Evolutionary conservation across 352 stramenopile genomes (phyloP).

Genomic region (Phytophthora citricola): DNA sequence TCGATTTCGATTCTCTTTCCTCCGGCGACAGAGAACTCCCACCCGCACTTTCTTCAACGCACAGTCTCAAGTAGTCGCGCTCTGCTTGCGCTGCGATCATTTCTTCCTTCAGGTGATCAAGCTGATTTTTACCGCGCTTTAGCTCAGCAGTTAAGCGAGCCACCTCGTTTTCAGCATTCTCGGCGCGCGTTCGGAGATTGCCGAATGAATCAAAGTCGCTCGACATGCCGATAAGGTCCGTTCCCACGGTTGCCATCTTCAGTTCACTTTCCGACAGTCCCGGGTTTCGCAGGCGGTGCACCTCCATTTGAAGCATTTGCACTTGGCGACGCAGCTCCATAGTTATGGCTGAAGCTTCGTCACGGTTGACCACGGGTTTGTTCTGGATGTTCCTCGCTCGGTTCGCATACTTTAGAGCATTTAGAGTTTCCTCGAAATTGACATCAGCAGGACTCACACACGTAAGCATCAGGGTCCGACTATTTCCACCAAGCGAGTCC

Average conservation of each 20-base stretch:
- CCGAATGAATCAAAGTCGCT: slow-evolving; percentile 82
- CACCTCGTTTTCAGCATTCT: slow-evolving; percentile 86
- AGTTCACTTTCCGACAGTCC: slow-evolving; percentile 83
- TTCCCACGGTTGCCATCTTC: slow-evolving; percentile 64
- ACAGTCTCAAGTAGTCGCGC: slow-evolving; percentile 78
- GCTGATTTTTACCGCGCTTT: slow-evolving; percentile 79
- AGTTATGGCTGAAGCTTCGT: slow-evolving; percentile 77
- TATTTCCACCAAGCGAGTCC: slow-evolving; percentile 93
- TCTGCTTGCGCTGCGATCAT: slow-evolving; percentile 88
- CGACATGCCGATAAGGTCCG: slow-evolving; percentile 70
- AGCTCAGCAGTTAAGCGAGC: slow-evolving; percentile 72
- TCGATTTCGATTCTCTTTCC: slow-evolving; percentile 66
- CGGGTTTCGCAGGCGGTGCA: slow-evolving; percentile 82
- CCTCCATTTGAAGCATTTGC: slow-evolving; percentile 82
- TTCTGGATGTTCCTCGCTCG: slow-evolving; percentile 92
- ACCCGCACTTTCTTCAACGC: slow-evolving; percentile 57
- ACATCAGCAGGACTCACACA: slow-evolving; percentile 93
- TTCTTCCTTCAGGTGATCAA: slow-evolving; percentile 85
- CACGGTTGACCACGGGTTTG: slow-evolving; percentile 87
- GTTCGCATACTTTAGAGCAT: slow-evolving; percentile 93
- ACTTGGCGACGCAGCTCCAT: slow-evolving; percentile 82
- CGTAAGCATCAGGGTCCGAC: slow-evolving; percentile 91
- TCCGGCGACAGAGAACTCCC: slow-evolving; percentile 32
- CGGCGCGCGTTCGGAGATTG: slow-evolving; percentile 71
- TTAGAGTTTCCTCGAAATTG: slow-evolving; percentile 93